Conservation (phyloP, 225 moss, liverwort and hornwort genomes). For the Bryum argenteum region DNA sequence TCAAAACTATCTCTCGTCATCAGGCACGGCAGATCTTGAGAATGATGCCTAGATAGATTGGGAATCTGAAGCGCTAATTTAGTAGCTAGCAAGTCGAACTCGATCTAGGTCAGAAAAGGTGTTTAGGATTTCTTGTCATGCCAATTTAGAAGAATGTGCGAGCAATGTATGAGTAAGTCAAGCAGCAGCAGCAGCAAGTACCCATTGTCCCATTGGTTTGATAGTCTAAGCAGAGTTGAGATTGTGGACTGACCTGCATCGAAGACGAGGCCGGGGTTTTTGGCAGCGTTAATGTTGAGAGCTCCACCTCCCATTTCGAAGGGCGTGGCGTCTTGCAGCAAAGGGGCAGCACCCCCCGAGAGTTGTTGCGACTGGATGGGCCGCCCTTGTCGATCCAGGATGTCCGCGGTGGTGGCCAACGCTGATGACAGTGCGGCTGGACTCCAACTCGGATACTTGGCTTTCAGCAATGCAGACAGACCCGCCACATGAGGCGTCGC, state of each 20-base stretch:
- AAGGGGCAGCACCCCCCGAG: conserved; percentile 49
- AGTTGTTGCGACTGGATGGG: conserved; percentile 68
- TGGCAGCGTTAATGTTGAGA: conserved; percentile 56
- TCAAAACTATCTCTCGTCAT: too few relatives aligned
- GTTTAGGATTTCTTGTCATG: too few relatives aligned
- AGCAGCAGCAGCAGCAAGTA: not conserved
- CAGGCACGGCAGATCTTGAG: too few relatives aligned
- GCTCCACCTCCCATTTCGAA: conserved; percentile 79
- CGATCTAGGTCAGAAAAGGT: too few relatives aligned
- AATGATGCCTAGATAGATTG: too few relatives aligned
- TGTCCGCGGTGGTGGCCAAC: conserved; percentile 59
- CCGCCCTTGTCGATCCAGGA: conserved; percentile 36
- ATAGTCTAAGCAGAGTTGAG: not conserved
- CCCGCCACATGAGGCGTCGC: conserved; percentile 81
- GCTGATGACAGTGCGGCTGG: conserved; percentile 70
- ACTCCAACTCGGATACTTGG: conserved; percentile 63
- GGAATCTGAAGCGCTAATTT: too few relatives aligned
- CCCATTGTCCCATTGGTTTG: not conserved
- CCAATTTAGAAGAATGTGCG: not conserved
- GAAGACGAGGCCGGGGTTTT: conserved; percentile 71
- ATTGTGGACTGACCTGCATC: conserved; percentile 47
- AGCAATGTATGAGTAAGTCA: not conserved
- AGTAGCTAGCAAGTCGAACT: too few relatives aligned
- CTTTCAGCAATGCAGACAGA: conserved; percentile 66
- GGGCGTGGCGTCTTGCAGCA: conserved; percentile 64